Base-by-base conservation (phyloP, 495 filamentous ascomycete species). In the Penicillium subrubescens region DNA sequence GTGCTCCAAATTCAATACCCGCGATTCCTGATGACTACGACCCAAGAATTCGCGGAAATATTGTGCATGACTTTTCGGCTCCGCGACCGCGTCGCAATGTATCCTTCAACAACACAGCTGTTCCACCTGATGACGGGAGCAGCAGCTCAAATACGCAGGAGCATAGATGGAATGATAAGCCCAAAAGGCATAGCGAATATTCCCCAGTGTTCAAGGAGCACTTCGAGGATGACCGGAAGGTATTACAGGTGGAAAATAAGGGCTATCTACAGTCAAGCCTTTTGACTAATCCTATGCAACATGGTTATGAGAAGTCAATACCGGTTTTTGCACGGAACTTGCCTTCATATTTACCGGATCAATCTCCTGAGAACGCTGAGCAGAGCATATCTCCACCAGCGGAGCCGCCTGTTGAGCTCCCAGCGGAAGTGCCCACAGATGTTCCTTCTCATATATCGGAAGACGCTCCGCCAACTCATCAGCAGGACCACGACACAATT, bases 31-130 rank as follows among this genome's bases (percentile, higher is more conserved):
- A 89, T 60, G 84, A 90, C 62, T 94, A 93, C 67, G 93, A 97
- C 69, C 92, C 92, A 19, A 78, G 93, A 46, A 97, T 97, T 67
- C 85, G 86, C 46, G 93, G 93, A 31, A 94, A 89, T 11, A 84
- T 88, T 35, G 86, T 97, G 8, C 93, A 97, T 75, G 93, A 97
- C 73, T 97, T 97, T 66, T 94, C 91, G 67, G 92, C 89, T 1
- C 93, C 93, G 11, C 81, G 92, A 39, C 83, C 86, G n/a, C 86
- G 83, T 55, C 80, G 86, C 51, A 80, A 83, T 61, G 63, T 85
- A 31, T 84, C 82, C 14, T 77, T 67, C 61, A 76, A 73, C 61
- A 80, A 62, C 25, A 27, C 25, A 53, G 65, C 63, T 17, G 67
- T 60, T 52, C 61, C 50, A 15, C 68, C 39, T 15, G 66, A 63